Percentiles rank a stretch among this genome's conserved stretches.
Conservation (phyloP, 371 early-diverging fungal genomes). For the Phascolomyces articulosus region DNA sequence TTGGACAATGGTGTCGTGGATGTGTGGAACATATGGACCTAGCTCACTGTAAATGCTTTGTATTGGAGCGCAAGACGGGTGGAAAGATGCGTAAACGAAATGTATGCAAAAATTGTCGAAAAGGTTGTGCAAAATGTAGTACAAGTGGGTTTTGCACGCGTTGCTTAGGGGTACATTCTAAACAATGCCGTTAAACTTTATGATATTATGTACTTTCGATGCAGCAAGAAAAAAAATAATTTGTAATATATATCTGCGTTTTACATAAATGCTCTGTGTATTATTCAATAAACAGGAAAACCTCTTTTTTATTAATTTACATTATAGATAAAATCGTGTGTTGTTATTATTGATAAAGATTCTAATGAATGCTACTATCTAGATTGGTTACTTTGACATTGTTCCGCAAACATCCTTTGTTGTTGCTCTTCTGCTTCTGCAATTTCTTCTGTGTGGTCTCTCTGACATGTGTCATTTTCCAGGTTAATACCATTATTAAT, state of each 20-base stretch:
- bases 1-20: slow-evolving; percentile 26
- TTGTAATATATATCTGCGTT: slow-evolving; percentile 1
- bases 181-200: slow-evolving; percentile 12
- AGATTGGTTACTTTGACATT: not conserved
- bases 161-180: slow-evolving; percentile 16
- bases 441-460: not conserved
- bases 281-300: too few relatives aligned
- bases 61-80: slow-evolving; percentile 7
- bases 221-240: not conserved
- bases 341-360: too few relatives aligned
- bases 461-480: not conserved
- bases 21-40: slow-evolving; percentile 11
- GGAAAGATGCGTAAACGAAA: slow-evolving; percentile 18
- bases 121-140: slow-evolving; percentile 12
- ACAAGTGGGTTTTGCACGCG: slow-evolving; percentile 16
- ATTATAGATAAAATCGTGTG: too few relatives aligned
- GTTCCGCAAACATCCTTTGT: not conserved
- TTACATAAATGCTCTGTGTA: too few relatives aligned
- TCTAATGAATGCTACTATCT: too few relatives aligned
- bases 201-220: too few relatives aligned
- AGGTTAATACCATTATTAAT: too few relatives aligned
- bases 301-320: too few relatives aligned
- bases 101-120: slow-evolving; percentile 18
- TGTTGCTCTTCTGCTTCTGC: not conserved
- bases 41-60: slow-evolving; percentile 24